Base-by-base conservation (phyloP, 306 rosid species). In the Prunus mume region DNA sequence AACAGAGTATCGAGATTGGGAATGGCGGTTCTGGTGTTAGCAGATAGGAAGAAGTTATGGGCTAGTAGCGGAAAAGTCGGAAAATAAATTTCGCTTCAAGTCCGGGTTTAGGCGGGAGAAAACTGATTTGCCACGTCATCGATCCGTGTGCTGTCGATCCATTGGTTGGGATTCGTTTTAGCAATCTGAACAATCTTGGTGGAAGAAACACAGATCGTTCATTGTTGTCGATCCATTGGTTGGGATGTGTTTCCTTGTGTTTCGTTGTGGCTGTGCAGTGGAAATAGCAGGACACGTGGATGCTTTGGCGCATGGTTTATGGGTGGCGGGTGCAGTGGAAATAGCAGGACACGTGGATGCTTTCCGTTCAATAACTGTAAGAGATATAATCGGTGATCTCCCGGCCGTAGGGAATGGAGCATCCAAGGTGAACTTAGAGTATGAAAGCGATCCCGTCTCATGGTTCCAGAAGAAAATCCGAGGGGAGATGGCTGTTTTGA, bases 321-420 rank as follows among this genome's bases (percentile, higher is more conserved):
- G 41, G 9, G 41, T 34, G 7, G 41, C 2, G 1, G n/a, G 41
- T 34, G 41, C 9, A 6, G 8, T 34, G 41, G 9, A 34, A 22
- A 22, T 22, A 22, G 24, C 24, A 22, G 24, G 24, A 22, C 24
- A 22, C 24, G 24, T 22, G 24, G 24, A 22, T 22, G 24, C 99
- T 14, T 88, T 83, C 77, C 99, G 99, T 45, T 83, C 99, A 73
- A 95, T 95, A 57, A 95, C 99, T 65, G 99, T 92, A 30, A 80
- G 91, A 55, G 99, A 95, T 72, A 92, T 98, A 75, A 95, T 95
- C 74, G 99, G 97, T 22, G 99, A 95, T 82, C 97, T 95, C 80
- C 99, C 99, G 14, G 79, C 88, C 22, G 96, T 95, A 28, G 93
- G 87, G 32, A 95, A 95, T 86, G 99, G 99, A 54, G 97, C 99